Evolutionary conservation across 2,329 filamentous ascomycete species (phyloP), one percentile per base, ranked within the genome.

Genomic region (Drechslera avenae): DNA sequence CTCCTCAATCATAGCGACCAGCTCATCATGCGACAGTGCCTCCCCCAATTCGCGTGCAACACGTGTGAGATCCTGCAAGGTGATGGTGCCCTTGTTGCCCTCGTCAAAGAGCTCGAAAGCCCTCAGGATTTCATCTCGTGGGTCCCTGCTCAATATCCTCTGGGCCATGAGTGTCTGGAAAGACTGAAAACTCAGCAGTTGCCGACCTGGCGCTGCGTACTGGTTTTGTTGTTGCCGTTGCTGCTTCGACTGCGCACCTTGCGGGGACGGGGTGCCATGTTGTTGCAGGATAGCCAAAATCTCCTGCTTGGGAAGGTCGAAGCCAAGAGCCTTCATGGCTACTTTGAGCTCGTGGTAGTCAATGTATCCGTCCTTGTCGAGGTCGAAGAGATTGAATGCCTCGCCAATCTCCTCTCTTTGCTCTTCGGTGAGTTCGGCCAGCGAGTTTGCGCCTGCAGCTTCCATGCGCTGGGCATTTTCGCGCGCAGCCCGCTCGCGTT

Each of bases 331-430:
- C 73, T 95, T 94, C 66, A 97, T 87, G 54, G 93, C 91, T 77
- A 97, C 94, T 75, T 94, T 93, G 73, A 97, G 90, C 77, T 99
- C 94, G 78, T 97, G 94, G 80, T 96, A 97, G 79, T 97, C 93
- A 70, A 99, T 90, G 75, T 89, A 86, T 39, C 87, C 84, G 78
- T 97, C 92, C 73, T 95, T 93, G 81, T 97, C 93, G 68, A 96
- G 88, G 74, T 97, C 94, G 81, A 99, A 97, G 60, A 97, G 86
- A 56, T 87, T 87, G 76, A 97, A 97, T 89, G 93, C 92, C 80
- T 97, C 92, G 72, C 90, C 90, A 58, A 97, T 93, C 74, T 97
- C 92, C 68, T 95, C 90, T 60, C 88, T 83, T 73, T 97, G 92
- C 75, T 97, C 92, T 68, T 97, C 92, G 16, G 86, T 87, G 61